Evolutionary conservation across 768 basidiomycete species (phyloP), one percentile per base, ranked within the genome.

Genomic region (Lentinula detonsa): DNA sequence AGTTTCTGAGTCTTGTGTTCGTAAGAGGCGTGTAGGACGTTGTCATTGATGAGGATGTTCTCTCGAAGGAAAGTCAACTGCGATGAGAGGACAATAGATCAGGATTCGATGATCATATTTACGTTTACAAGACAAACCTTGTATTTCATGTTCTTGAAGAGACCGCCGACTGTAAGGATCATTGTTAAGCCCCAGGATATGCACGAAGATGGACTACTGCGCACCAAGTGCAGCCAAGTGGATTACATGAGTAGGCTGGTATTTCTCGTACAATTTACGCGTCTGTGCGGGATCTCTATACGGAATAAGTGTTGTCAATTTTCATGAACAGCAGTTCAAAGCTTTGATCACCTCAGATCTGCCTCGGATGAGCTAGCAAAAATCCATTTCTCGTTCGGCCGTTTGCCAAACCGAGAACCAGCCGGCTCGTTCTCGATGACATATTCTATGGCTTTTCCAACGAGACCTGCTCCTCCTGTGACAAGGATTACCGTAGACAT

Each of bases 101-200:
- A 46, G 33, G 51, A 54, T 53, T 15, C 28, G 18, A 31, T 9
- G 28, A 28, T 48, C 39, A n/a, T 13, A 33, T 5, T 40, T 16
- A 52, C 18, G 42, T 8, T 5, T 21, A 18, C 33, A 10, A 31
- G 35, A 46, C 76, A 39, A 60, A 88, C 91, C 75, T 98, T 97
- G 78, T 88, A 87, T 70, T 90, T 89, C 90, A 97, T 95, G 76
- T 98, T 98, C 70, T 85, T 90, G 81, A 96, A 98, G 18, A 98
- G 78, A 10, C 95, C 95, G 4, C 95, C 96, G 57, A 98, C 95
- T 93, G 63, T 53, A 62, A 60, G 31, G 33, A 49, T 4, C 40
- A 49, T 60, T 65, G 52, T 43, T 21, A 28, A 61, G 18, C 35
- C 31, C 60, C 42, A 49, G 51, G 3, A n/a, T 13, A 49, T 52